Evolutionary conservation across 176 grass and related monocot genomes (phyloP).

Genomic region (Stipa capillata): DNA sequence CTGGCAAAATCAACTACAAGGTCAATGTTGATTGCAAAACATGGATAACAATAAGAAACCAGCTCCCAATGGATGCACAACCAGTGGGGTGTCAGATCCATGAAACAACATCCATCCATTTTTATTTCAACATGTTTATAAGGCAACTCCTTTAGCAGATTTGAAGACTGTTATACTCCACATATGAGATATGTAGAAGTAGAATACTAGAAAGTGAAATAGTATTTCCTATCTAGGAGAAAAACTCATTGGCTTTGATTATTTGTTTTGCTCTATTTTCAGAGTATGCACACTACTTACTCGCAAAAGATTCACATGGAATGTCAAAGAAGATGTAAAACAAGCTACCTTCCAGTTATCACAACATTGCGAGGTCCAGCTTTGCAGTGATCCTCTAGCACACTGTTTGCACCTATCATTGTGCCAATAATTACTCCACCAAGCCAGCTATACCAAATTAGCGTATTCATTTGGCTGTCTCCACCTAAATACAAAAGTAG

Average conservation of each 20-base stretch:
- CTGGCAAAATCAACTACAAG: constrained; percentile 33
- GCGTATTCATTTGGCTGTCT: constrained; percentile 68
- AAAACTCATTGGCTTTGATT: not conserved
- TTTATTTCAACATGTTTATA: not conserved
- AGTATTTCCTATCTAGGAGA: not conserved
- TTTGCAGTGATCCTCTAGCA: constrained; percentile 92
- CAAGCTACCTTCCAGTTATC: constrained; percentile 86
- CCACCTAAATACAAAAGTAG: constrained; percentile 41
- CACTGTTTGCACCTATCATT: constrained; percentile 88
- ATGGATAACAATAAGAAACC: not conserved
- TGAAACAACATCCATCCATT: not conserved
- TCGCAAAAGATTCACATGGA: constrained; percentile 7
- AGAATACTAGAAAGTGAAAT: not conserved
- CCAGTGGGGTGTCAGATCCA: not conserved
- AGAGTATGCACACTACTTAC: not conserved
- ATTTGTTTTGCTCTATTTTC: not conserved
- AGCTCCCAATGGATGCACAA: not conserved
- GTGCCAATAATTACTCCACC: constrained; percentile 94
- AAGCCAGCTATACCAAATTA: constrained; percentile 99
- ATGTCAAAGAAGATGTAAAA: not conserved
- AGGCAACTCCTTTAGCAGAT: not conserved
- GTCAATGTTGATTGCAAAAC: constrained; percentile 13
- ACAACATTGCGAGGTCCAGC: constrained; percentile 93
- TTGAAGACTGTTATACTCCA: not conserved
- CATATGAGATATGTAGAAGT: not conserved